Percentiles rank a stretch among this genome's conserved stretches.
Evolutionary conservation across 495 filamentous ascomycete genomes (phyloP).

Genomic region (Neurospora sublineolata): DNA sequence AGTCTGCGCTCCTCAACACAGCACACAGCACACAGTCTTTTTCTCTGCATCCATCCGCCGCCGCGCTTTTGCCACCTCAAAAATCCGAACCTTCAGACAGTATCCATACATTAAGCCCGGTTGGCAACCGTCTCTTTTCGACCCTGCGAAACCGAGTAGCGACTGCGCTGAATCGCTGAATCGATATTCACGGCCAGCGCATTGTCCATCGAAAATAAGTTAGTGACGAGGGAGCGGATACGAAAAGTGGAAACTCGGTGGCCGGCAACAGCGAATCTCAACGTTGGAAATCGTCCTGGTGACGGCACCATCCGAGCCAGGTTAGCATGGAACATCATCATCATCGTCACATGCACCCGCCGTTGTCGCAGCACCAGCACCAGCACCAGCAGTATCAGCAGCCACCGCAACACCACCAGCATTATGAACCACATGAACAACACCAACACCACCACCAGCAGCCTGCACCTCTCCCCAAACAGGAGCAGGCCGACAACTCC

Average conservation of each 20-base stretch:
- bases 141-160: background rate
- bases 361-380: slow-evolving; percentile 11
- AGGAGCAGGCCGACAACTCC: background rate
- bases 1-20: background rate
- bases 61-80: background rate
- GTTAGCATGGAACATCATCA: background rate
- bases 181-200: background rate
- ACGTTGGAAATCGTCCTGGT: background rate
- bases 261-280: background rate
- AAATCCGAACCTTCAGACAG: background rate
- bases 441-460: background rate
- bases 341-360: background rate
- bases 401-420: background rate
- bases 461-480: background rate
- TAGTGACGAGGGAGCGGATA: background rate
- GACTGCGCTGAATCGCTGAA: background rate
- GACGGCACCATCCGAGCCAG: background rate
- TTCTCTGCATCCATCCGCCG: background rate
- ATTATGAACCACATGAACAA: background rate
- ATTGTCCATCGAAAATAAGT: background rate
- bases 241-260: background rate
- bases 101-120: background rate
- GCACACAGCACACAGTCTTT: background rate
- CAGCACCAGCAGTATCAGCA: background rate
- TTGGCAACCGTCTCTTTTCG: background rate